A percentile compares a stretch with the other conserved stretches of the same genome.
Conservation (phyloP, 2,329 filamentous ascomycete genomes). For the Elsinoe arachidis region DNA sequence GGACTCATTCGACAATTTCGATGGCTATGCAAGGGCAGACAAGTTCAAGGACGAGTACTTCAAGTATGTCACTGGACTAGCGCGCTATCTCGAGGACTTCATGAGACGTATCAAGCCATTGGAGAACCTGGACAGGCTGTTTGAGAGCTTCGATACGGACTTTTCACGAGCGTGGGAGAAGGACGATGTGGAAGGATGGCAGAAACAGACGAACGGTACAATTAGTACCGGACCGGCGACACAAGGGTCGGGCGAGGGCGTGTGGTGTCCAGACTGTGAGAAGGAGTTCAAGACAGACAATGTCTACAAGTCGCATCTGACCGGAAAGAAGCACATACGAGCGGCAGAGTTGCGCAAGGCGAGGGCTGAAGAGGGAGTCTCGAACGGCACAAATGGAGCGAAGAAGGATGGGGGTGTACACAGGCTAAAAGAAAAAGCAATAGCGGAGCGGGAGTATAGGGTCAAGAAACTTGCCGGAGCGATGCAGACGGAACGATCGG, state of each 20-base stretch:
- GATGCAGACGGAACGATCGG: constrained; percentile 79
- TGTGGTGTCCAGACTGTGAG: constrained; percentile 87
- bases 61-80: constrained; percentile 71
- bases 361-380: constrained; percentile 23
- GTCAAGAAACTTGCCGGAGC: constrained; percentile 69
- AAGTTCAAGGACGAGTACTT: constrained; percentile 94
- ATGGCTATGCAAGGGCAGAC: constrained; percentile 65
- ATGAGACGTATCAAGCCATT: constrained; percentile 76
- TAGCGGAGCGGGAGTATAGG: constrained; percentile 81
- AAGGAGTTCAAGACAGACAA: constrained; percentile 95
- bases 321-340: constrained; percentile 85
- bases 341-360: constrained; percentile 59
- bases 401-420: constrained; percentile 18
- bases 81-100: constrained; percentile 78
- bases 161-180: constrained; percentile 78
- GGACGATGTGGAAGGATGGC: constrained; percentile 72
- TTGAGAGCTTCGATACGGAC: constrained; percentile 68
- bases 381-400: constrained; percentile 16
- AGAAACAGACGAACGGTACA: constrained; percentile 30
- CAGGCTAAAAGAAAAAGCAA: constrained; percentile 74
- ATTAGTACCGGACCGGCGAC: constrained; percentile 34
- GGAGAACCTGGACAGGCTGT: constrained; percentile 73
- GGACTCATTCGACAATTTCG: constrained; percentile 81
- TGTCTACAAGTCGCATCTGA: constrained; percentile 82
- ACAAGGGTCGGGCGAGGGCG: constrained; percentile 55